These are phyloP conservation scores for Miscanthus lutarioriparius DNA, from an alignment of 176 grass and related monocot genomes.

Conservation along the genomic window DNA sequence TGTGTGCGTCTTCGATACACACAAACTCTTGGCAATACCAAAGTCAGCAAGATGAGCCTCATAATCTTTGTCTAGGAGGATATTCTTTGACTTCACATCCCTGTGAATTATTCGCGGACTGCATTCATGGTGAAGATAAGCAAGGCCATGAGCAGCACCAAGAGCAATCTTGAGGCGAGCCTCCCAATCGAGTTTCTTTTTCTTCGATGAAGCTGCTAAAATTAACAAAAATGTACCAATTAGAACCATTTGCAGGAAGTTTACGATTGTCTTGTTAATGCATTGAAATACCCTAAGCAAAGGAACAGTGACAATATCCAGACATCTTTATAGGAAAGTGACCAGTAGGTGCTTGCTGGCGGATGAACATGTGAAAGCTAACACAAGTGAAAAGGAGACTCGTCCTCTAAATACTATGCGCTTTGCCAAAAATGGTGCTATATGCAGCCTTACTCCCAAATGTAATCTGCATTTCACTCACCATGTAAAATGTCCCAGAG, in stretches of 20 bases:
- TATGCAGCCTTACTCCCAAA: background rate
- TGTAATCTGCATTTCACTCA: conserved; percentile 36
- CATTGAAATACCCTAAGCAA: conserved; percentile 26
- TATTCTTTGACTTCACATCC: conserved; percentile 93
- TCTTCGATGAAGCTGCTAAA: conserved; percentile 66
- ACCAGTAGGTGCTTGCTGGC: conserved; percentile 17
- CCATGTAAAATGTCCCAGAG: conserved; percentile 96
- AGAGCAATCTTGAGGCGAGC: conserved; percentile 73
- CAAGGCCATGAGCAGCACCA: conserved; percentile 79
- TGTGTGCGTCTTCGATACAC: conserved; percentile 82
- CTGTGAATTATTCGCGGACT: conserved; percentile 82
- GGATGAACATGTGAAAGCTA: conserved; percentile 18
- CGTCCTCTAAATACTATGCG: conserved; percentile 1
- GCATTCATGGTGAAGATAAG: conserved; percentile 93
- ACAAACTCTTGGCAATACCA: conserved; percentile 88
- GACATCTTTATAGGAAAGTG: conserved; percentile 20
- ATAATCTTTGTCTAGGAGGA: conserved; percentile 82
- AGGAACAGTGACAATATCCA: conserved; percentile 15
- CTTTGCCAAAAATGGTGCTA: background rate
- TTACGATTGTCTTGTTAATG: background rate
- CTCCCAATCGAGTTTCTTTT: conserved; percentile 79
- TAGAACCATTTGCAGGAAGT: background rate
- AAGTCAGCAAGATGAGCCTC: conserved; percentile 86
- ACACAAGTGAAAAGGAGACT: conserved; percentile 6
- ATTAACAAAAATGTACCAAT: conserved; percentile 12